Evolutionary conservation across 1,284 basidiomycete genomes (phyloP).

Genomic region (Acaromyces ingoldii): DNA sequence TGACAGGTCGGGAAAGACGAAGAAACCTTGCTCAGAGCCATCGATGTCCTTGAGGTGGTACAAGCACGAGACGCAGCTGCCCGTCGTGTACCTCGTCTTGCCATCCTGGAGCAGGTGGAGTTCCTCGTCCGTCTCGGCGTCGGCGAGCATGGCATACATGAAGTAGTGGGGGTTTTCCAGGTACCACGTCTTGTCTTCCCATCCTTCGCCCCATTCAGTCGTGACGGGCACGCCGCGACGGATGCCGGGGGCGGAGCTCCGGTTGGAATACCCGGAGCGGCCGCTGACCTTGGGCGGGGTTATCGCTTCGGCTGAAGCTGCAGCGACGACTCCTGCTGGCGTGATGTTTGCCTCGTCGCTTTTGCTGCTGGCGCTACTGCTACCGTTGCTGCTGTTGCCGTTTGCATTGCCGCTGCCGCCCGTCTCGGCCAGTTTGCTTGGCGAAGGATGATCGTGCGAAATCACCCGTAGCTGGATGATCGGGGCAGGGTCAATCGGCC

Average conservation of each 20-base stretch:
- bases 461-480: slow-evolving; percentile 89
- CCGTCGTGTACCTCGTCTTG: slow-evolving; percentile 80
- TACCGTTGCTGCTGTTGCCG: too few relatives aligned
- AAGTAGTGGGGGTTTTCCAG: slow-evolving; percentile 47
- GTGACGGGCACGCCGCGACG: slow-evolving; percentile 31
- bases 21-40: slow-evolving; percentile 64
- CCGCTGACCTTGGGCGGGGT: too few relatives aligned
- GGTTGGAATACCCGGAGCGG: too few relatives aligned
- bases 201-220: slow-evolving; percentile 34
- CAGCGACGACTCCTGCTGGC: too few relatives aligned
- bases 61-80: slow-evolving; percentile 82
- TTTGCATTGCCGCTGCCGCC: too few relatives aligned
- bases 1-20: slow-evolving; percentile 53
- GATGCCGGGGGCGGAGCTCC: slow-evolving; percentile 6
- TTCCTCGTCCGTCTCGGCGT: slow-evolving; percentile 64
- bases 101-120: slow-evolving; percentile 88
- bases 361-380: too few relatives aligned
- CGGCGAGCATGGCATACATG: slow-evolving; percentile 48
- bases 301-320: neutral
- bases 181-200: slow-evolving; percentile 50
- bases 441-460: slow-evolving; percentile 53
- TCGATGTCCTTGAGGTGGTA: slow-evolving; percentile 92
- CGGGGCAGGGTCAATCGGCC: slow-evolving; percentile 91
- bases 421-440: too few relatives aligned
- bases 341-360: too few relatives aligned